These are phyloP conservation scores for Hypoxylon sp. DNA, from an alignment of 2,329 filamentous ascomycete genomes.

Conservation along the genomic window DNA sequence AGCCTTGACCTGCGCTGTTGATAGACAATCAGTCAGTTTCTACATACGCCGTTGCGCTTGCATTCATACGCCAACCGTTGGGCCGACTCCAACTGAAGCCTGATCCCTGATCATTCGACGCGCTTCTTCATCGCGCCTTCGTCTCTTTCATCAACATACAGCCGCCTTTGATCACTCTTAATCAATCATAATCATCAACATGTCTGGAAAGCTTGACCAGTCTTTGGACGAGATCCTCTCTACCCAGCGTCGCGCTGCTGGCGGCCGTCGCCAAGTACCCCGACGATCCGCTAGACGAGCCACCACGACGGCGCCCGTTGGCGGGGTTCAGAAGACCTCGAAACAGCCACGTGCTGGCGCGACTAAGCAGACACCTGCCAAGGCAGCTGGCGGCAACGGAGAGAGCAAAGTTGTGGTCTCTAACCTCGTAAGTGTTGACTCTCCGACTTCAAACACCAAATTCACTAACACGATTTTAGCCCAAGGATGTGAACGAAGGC, in stretches of 20 bases:
- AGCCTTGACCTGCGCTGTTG: conserved; percentile 14
- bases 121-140: conserved; percentile 46
- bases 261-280: conserved; percentile 65
- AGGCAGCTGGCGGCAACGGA: conserved; percentile 71
- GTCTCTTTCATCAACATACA: conserved; percentile 48
- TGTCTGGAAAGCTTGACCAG: conserved; percentile 97
- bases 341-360: conserved; percentile 72
- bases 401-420: conserved; percentile 99
- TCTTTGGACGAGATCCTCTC: conserved; percentile 98
- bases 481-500: conserved; percentile 94
- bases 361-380: conserved; percentile 75
- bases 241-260: conserved; percentile 74
- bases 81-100: conserved; percentile 36
- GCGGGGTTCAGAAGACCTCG: conserved; percentile 86
- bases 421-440: conserved; percentile 82
- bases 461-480: conserved; percentile 67
- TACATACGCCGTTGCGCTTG: conserved; percentile 27
- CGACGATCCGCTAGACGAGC: conserved; percentile 69
- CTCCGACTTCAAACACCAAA: neutral
- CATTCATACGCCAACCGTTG: conserved; percentile 30
- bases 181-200: conserved; percentile 62
- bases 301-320: conserved; percentile 78
- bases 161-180: conserved; percentile 63
- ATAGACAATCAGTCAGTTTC: conserved; percentile 16
- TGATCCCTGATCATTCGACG: conserved; percentile 53